A percentile compares a stretch with the other conserved stretches of the same genome.
Evolutionary conservation across 192 early-diverging fungal genomes (phyloP).

Genomic region (Backusella psychrophila): DNA sequence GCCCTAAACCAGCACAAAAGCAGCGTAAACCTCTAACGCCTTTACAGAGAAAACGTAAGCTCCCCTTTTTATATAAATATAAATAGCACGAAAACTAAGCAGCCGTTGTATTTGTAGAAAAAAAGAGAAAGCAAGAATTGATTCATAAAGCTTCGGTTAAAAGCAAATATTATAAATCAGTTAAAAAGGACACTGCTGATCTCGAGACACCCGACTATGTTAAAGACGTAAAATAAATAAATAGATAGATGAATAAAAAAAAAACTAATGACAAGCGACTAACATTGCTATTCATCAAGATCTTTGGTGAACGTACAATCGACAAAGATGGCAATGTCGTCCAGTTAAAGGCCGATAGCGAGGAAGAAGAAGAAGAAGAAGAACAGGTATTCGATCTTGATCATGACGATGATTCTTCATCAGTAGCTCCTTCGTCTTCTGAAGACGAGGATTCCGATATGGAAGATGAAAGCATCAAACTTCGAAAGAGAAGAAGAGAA

Average conservation of each 20-base stretch:
- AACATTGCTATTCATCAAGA: conserved; percentile 16
- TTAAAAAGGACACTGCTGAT: conserved; percentile 24
- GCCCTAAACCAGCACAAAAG: conserved; percentile 17
- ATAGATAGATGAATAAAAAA: neutral
- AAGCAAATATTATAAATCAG: conserved; percentile 35
- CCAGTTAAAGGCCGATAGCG: conserved; percentile 13
- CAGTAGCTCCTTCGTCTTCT: neutral
- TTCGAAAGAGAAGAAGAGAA: conserved; percentile 15
- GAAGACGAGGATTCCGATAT: conserved; percentile 17
- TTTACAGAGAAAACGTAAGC: conserved; percentile 20
- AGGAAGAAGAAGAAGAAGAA: conserved; percentile 18
- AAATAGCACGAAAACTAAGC: neutral
- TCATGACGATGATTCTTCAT: conserved; percentile 15
- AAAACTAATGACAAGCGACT: neutral
- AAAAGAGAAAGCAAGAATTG: conserved; percentile 37
- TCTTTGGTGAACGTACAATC: conserved; percentile 37
- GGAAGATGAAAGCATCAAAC: neutral
- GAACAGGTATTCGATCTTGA: conserved; percentile 23
- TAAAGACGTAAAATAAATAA: conserved; percentile 27
- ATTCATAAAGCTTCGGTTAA: conserved; percentile 41
- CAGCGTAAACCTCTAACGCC: conserved; percentile 24
- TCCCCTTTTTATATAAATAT: neutral
- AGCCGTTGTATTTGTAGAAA: conserved; percentile 10
- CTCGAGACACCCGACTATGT: conserved; percentile 38
- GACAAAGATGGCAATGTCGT: conserved; percentile 39